Evolutionary conservation across 2,329 filamentous ascomycete genomes (phyloP), one percentile per base, ranked within the genome.

Genomic region (Fusarium tanahbumbuense): DNA sequence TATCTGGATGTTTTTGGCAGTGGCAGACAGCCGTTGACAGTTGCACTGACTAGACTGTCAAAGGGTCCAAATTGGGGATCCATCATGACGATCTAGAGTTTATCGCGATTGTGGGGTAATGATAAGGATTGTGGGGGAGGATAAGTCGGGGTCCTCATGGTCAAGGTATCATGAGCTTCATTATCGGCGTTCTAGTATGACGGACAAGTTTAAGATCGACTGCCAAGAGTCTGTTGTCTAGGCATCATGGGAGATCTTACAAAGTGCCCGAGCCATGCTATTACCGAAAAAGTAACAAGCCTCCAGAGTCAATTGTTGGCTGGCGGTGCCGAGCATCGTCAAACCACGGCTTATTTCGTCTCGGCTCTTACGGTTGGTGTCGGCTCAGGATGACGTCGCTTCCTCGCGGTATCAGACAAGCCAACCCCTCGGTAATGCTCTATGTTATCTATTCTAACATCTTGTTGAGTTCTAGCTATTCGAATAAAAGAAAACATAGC

Each of bases 361-460:
- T 75, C 74, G 74, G 74, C 74, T 69, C 59, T 57, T 52, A 64
- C 76, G 74, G 76, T 69, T 77, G 76, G 64, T 71, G 67, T 77
- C 76, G 76, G 76, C 76, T 77, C 74, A 77, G 73, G 56, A 75
- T 75, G 73, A 74, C 72, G 73, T 75, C 74, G 75, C 68, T 72
- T 62, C 64, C 61, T 70, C 57, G 50, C 65, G 68, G 56, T 64
- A 60, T 61, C 49, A 65, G 56, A 67, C 60, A 67, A 52, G 66
- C 44, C 44, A 66, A 34, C 70, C 67, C 71, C 72, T 75, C 73
- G 73, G 73, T 45, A 73, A 70, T 68, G 61, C 28, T 54, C 30
- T 50, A 28, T 47, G 18, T 15, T 65, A 44, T 64, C 60, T 65
- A 52, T 25, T n/a, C 18, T 53, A 54, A 53, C 54, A 56, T 52